phyloP scores from a whole-genome alignment of 495 filamentous ascomycete species.

The Penicillium robsamsonii region DNA sequence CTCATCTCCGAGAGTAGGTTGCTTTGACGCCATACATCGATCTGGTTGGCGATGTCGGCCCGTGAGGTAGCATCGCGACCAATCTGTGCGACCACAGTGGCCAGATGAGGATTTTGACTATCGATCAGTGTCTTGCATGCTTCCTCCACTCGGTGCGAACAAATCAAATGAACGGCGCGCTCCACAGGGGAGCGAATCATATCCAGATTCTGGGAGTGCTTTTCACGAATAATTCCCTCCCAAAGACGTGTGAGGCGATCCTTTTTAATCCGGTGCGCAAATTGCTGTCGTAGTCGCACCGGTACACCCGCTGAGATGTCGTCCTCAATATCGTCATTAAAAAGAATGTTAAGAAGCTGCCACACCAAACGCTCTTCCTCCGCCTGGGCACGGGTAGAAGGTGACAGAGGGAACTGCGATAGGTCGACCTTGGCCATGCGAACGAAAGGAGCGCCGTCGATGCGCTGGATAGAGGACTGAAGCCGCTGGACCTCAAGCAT shows the following conservation, averaged over 20 bases:
- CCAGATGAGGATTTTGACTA: constrained; percentile 72
- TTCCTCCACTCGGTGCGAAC: constrained; percentile 70
- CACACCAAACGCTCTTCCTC: constrained; percentile 43
- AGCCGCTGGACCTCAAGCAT: constrained; percentile 40
- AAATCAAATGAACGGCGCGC: constrained; percentile 75
- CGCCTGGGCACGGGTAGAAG: constrained; percentile 21
- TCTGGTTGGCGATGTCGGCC: constrained; percentile 69
- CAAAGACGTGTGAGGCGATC: constrained; percentile 50
- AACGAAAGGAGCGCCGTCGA: constrained; percentile 43
- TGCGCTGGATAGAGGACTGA: constrained; percentile 34
- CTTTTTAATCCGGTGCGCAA: constrained; percentile 51
- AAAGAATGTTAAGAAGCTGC: constrained; percentile 76
- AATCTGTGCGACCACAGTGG: constrained; percentile 78
- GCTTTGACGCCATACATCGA: constrained; percentile 78
- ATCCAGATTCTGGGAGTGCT: constrained; percentile 46
- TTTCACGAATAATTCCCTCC: constrained; percentile 48
- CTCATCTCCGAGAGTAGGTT: constrained; percentile 81
- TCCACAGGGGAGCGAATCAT: constrained; percentile 65
- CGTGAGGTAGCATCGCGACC: constrained; percentile 62
- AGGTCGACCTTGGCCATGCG: constrained; percentile 35
- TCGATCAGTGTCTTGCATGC: constrained; percentile 76
- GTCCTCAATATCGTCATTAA: constrained; percentile 62
- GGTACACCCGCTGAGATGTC: constrained; percentile 46
- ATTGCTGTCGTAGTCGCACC: constrained; percentile 37
- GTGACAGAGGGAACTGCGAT: constrained; percentile 35